A percentile compares a stretch with the other conserved stretches of the same genome.
Evolutionary conservation across 805 yeast genomes (phyloP).

Genomic region (Wickerhamomyces alni): DNA sequence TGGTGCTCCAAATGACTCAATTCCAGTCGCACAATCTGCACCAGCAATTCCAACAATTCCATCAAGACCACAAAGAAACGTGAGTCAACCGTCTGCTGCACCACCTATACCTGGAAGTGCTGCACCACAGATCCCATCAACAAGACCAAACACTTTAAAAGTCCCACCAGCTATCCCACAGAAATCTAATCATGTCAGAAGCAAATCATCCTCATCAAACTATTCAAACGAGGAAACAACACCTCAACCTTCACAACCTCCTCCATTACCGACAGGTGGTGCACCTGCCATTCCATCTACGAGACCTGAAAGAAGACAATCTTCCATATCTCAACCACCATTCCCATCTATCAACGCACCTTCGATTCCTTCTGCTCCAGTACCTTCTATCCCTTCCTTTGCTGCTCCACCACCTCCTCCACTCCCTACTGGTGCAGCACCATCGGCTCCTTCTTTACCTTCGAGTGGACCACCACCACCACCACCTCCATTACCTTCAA

Average conservation of each 20-base stretch:
- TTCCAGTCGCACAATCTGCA: not conserved
- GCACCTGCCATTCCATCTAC: constrained; percentile 26
- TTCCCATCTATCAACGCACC: too few species aligned
- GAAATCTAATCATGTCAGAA: constrained; percentile 13
- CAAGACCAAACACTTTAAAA: constrained; percentile 15
- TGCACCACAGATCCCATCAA: constrained; percentile 20
- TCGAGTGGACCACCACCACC: not conserved
- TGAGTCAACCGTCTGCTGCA: constrained; percentile 9
- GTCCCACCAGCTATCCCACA: constrained; percentile 13
- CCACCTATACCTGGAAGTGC: constrained; percentile 15
- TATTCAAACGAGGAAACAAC: constrained; percentile 3
- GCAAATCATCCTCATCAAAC: constrained; percentile 11
- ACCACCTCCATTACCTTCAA: constrained; percentile 27
- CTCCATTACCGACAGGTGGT: constrained; percentile 22
- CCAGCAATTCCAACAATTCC: constrained; percentile 27
- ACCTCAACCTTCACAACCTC: constrained; percentile 15
- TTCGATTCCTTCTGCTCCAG: too few species aligned
- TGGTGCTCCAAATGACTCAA: not conserved
- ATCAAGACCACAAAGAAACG: constrained; percentile 10
- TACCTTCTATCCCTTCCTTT: too few species aligned
- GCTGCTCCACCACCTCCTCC: constrained; percentile 20
- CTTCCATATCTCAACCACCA: constrained; percentile 5
- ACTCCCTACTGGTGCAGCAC: constrained; percentile 16
- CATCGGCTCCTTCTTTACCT: constrained; percentile 16
- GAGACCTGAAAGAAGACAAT: constrained; percentile 14